Evolutionary conservation across 75 land plant species (phyloP), one percentile per base, ranked within the genome.

Genomic region (Pseudotsuga menziesii): DNA sequence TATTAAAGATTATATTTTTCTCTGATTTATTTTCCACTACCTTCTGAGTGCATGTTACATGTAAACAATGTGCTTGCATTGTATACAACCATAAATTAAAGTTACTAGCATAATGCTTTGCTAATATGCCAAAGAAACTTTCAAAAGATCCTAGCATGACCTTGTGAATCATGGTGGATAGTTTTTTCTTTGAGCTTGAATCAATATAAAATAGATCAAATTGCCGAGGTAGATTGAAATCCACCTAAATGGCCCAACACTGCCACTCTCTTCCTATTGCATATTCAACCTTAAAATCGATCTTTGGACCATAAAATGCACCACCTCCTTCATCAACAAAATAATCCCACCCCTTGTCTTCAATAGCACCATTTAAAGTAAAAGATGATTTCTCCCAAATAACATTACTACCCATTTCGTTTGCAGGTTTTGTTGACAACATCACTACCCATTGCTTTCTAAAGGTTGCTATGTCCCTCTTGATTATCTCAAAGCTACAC

Each of bases 191-290:
- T 17, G 32, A 87, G 54, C 85, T 85, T 22, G 97, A 89, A 75
- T 94, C 99, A 48, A 94, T 85, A 80, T 96, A 96, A 32, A 82
- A 78, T 56, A 96, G 81, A 66, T 96, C 93, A 86, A 96, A 96
- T 22, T 94, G 80, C 84, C 92, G 84, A 32, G 99, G 99, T 56
- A 96, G 72, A 78, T 96, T 96, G 71, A 96, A 96, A 85, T 96
- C 99, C 81, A 96, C 99, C 99, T 95, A 89, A 61, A 96, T 83
- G 48, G 97, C 94, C 11, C 94, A 96, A 83, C 97, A 96, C 58
- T 96, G 99, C 99, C 99, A 96, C 78, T 93, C 94, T 61, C 99
- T 92, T 71, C 94, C 94, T 74, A 96, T 85, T 56, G 99, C 99
- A 84, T 96, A 97, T 80, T 96, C 97, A 85, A 96, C 94, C 79